Conservation (phyloP, 495 filamentous ascomycete genomes). For the Penicillium robsamsonii region DNA sequence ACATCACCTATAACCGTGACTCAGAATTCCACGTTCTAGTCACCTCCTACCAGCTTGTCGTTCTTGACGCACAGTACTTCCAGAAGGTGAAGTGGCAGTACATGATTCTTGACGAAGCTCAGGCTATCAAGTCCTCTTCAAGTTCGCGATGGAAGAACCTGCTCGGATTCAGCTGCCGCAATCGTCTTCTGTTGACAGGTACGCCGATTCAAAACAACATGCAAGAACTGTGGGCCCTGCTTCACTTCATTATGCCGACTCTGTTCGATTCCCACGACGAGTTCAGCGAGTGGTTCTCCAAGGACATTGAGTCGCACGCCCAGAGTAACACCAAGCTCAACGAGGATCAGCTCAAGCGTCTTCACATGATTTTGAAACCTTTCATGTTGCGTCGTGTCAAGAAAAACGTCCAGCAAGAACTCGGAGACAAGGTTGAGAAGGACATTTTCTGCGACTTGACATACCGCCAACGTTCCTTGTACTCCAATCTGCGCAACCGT, state of each 20-base stretch:
- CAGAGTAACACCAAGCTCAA: constrained; percentile 99
- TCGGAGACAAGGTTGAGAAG: constrained; percentile 96
- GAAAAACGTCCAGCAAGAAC: constrained; percentile 97
- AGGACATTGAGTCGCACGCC: constrained; percentile 97
- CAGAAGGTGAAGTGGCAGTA: constrained; percentile 99
- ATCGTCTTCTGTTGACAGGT: constrained; percentile 90
- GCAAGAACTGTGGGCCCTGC: constrained; percentile 96
- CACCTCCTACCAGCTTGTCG: constrained; percentile 96
- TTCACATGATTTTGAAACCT: constrained; percentile 98
- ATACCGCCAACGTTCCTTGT: constrained; percentile 94
- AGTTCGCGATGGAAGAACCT: constrained; percentile 96
- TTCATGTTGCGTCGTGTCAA: constrained; percentile 99
- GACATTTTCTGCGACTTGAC: constrained; percentile 97
- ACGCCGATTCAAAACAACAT: constrained; percentile 99
- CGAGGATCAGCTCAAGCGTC: constrained; percentile 90
- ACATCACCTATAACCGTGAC: constrained; percentile 89
- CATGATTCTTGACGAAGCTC: constrained; percentile 98
- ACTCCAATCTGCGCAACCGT: constrained; percentile 85
- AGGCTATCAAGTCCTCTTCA: constrained; percentile 96
- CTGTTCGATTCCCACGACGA: constrained; percentile 98
- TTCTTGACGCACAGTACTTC: constrained; percentile 93
- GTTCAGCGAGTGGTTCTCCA: constrained; percentile 99
- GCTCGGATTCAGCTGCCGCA: constrained; percentile 91
- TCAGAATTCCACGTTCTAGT: constrained; percentile 93
- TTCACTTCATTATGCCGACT: constrained; percentile 99